Base-by-base conservation (phyloP, 805 yeast species). In the Candida krabiensis region DNA sequence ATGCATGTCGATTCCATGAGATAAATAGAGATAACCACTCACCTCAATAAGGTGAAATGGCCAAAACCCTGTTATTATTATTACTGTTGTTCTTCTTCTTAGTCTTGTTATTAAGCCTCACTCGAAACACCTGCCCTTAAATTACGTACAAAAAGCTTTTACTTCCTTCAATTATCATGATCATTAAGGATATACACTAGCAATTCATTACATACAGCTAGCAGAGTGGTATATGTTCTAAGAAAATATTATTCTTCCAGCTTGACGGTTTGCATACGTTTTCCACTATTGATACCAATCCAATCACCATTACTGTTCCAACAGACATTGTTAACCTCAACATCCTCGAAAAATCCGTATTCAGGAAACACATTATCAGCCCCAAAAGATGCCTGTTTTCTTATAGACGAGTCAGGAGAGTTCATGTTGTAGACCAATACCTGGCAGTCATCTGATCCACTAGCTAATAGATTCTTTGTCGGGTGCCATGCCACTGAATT, bases 401-500 rank as follows among this genome's bases (percentile, higher is more conserved):
- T 23, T 18, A 12, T 34, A 28, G 25, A 15, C 3, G 17, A 17
- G 7, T 49, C 55, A 36, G 50, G 28, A 11, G 55, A 54, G 41
- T 61, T 67, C 37, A 82, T 61, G 55, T 85, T 89, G 82, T 89
- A 82, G 13, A 79, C 67, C 19, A 84, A 60, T 1, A 82, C 82
- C 57, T 83, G 89, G 57, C 93, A 77, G 60, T 80, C 85, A 64
- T 83, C 82, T 50, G 83, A 72, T 50, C 96, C 81, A 1, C 81
- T 73, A 12, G 80, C 50, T 14, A 91, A 60, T 19, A 73, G 59
- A 43, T 83, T 80, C 22, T 79, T 72, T 1, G 73, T 59, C 0
- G 98, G 97, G 51, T 90, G 91, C 97, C 97, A 91, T 36, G 71
- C 63, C 13, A 90, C 74, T 46, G 80, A 71, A 56, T 91, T 91